phyloP scores from a whole-genome alignment of 2,329 filamentous ascomycete genomes.

The Cercospora janseana region DNA sequence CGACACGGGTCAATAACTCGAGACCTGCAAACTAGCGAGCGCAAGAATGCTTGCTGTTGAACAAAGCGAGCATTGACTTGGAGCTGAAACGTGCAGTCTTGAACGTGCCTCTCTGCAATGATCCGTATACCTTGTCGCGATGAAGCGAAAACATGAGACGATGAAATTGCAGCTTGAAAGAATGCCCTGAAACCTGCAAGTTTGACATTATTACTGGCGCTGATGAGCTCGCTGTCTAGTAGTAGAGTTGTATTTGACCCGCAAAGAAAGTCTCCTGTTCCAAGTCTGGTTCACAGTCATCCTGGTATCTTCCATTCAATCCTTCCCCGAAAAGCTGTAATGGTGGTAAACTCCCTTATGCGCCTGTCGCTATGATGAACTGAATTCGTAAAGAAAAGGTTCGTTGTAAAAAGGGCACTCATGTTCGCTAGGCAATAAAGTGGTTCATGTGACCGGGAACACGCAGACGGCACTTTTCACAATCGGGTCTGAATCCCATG shows the following conservation, averaged over 20 bases:
- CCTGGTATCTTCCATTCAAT: conserved; percentile 13
- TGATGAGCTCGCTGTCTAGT: conserved; percentile 3
- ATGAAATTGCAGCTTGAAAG: too few relatives aligned
- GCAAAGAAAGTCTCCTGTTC: neutral
- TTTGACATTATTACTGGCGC: conserved; percentile 1
- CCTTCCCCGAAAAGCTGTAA: conserved; percentile 8
- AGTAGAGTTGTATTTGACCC: neutral
- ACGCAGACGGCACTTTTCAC: conserved; percentile 48
- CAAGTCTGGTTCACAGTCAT: neutral
- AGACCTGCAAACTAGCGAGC: too few relatives aligned
- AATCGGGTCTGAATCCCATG: conserved; percentile 52
- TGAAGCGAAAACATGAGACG: too few relatives aligned
- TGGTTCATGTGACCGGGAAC: conserved; percentile 54
- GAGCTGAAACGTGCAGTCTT: too few relatives aligned
- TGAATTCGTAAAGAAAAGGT: conserved; percentile 3
- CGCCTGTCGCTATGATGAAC: conserved; percentile 22
- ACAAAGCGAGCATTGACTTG: too few relatives aligned
- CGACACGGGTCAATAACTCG: too few relatives aligned
- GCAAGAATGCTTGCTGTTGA: too few relatives aligned
- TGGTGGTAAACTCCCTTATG: conserved; percentile 16
- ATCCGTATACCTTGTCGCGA: too few relatives aligned
- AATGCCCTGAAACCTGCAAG: too few relatives aligned
- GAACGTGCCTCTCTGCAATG: too few relatives aligned
- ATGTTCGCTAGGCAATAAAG: conserved; percentile 36
- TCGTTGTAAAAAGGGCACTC: conserved; percentile 5